Evolutionary conservation across 768 basidiomycete species (phyloP).

Genomic region (Phaeolepiota aurea): DNA sequence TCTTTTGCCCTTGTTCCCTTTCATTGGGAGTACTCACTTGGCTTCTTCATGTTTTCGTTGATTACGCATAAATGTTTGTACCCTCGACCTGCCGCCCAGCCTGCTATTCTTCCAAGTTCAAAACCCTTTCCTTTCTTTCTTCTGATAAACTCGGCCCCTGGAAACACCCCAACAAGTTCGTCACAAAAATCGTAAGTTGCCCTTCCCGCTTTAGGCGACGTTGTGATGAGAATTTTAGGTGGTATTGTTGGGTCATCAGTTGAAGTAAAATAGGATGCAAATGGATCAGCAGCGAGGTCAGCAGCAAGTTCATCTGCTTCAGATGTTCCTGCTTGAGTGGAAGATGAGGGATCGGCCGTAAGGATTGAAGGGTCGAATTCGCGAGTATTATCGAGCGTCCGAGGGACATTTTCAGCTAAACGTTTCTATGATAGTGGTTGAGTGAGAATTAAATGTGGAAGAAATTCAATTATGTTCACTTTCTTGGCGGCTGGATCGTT

Average conservation of each 20-base stretch:
- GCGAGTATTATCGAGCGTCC: conserved; percentile 89
- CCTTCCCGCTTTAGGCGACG: conserved; percentile 82
- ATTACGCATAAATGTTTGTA: conserved; percentile 89
- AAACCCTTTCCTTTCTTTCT: conserved; percentile 86
- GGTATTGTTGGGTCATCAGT: conserved; percentile 62
- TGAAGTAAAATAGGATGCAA: conserved; percentile 68
- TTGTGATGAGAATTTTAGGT: conserved; percentile 86
- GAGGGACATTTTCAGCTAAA: conserved; percentile 75
- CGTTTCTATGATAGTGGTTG: conserved; percentile 50
- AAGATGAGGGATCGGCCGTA: conserved; percentile 37
- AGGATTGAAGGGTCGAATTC: conserved; percentile 71
- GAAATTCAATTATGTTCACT: conserved; percentile 39
- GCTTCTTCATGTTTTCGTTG: conserved; percentile 91
- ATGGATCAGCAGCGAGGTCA: conserved; percentile 69
- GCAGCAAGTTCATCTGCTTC: conserved; percentile 50
- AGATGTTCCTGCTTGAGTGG: conserved; percentile 17
- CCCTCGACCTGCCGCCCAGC: conserved; percentile 86
- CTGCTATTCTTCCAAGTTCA: conserved; percentile 83
- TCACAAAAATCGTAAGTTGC: conserved; percentile 89
- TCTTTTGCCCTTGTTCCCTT: not conserved
- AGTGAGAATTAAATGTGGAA: not conserved
- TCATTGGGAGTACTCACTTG: conserved; percentile 51
- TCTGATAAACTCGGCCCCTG: conserved; percentile 84
- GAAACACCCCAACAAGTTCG: conserved; percentile 82
- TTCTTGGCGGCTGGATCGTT: conserved; percentile 72